A percentile compares a stretch with the other conserved stretches of the same genome.
Evolutionary conservation across 495 filamentous ascomycete species (phyloP).

Genomic region (Hypoxylon crocopeplum): DNA sequence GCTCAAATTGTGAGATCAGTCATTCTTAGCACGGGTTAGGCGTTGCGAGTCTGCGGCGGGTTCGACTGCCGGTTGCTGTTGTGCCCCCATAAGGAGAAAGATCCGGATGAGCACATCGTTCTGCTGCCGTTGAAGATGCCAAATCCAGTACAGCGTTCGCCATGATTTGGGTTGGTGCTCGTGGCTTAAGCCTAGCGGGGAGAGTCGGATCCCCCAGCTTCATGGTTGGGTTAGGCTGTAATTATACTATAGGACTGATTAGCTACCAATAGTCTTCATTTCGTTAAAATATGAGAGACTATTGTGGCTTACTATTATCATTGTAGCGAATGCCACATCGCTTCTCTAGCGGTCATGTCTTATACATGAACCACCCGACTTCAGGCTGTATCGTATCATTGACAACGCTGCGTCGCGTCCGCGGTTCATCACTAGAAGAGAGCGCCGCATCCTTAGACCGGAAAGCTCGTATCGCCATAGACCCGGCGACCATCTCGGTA

Average conservation of each 20-base stretch:
- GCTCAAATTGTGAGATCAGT: too few species aligned
- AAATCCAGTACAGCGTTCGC: not conserved
- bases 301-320: constrained; percentile 33
- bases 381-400: constrained; percentile 49
- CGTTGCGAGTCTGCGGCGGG: too few species aligned
- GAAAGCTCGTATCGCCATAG: constrained; percentile 40
- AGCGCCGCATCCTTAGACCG: constrained; percentile 21
- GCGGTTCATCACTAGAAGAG: constrained; percentile 1
- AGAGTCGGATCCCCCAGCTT: not conserved
- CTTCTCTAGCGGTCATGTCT: constrained; percentile 30
- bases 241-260: constrained; percentile 20
- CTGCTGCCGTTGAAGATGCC: not conserved
- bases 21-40: too few species aligned
- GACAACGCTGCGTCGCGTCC: constrained; percentile 24
- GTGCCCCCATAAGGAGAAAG: too few species aligned
- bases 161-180: not conserved
- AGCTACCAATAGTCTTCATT: too few species aligned
- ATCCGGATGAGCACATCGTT: too few species aligned
- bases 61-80: too few species aligned
- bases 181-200: too few species aligned
- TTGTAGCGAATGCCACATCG: constrained; percentile 12
- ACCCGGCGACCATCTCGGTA: constrained; percentile 50
- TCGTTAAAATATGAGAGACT: too few species aligned
- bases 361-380: constrained; percentile 50
- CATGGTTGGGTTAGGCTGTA: not conserved